Evolutionary conservation across 768 basidiomycete species (phyloP), one percentile per base, ranked within the genome.

Genomic region (Rhizopogon sp.): DNA sequence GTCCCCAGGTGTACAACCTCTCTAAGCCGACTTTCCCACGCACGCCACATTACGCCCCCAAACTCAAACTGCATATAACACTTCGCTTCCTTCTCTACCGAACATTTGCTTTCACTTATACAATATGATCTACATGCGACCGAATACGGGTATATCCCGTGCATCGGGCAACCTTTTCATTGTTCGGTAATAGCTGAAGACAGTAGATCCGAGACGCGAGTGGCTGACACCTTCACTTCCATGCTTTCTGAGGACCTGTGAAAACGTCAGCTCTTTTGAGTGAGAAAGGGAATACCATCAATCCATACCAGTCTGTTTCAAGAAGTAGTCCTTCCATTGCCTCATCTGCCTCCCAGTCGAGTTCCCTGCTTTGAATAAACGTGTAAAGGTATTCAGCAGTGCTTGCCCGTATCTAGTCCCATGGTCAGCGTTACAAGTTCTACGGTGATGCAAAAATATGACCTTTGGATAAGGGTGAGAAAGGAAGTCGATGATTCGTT

Each of bases 321-420:
- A 93, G 71, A 40, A 93, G 68, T 11, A 88, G 65, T 13, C 85
- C 81, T 63, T 92, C 89, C 1, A 80, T 76, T 28, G 50, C 60
- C 39, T 79, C 81, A 39, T 85, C 84, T 8, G 82, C 83, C 14
- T 89, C 87, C 54, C 75, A 69, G 0, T 77, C 83, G 8, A 88
- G 64, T 59, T 90, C 90, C 44, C 76, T 76, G 60, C 82, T 82
- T 66, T 93, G 89, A 37, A 95, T 68, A 14, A 82, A 77, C 28
- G 91, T 73, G 64, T 93, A 97, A 7, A 97, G 68, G 58, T 87
- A 82, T 67, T 96, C 94, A 3, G 92, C 90, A 1, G 90, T 84
- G 56, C 85, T 83, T 9, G 84, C 77, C 53, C 94, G 85, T 54
- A 94, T 76, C 93, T 96, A 60, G 29, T 39, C 39, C 55, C 52